A percentile compares a stretch with the other conserved stretches of the same genome.
phyloP scores from a whole-genome alignment of 2,329 filamentous ascomycete genomes.

The Onygena corvina region DNA sequence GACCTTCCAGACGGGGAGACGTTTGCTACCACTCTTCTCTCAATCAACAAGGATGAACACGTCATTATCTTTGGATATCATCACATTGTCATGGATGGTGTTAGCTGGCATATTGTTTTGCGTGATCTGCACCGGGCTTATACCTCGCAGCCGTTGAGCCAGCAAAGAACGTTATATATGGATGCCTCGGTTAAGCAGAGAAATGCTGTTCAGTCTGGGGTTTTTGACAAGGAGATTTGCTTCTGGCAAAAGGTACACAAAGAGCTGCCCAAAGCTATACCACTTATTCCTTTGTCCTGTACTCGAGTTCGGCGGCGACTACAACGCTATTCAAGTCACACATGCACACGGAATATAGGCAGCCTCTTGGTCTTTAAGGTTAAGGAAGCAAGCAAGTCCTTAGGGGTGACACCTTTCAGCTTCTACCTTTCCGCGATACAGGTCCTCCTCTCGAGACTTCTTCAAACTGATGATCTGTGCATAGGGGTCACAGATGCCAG shows the following conservation, averaged over 20 bases:
- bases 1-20: too few species aligned
- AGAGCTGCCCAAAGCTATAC: neutral
- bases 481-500: constrained; percentile 42
- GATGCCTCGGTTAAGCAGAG: too few species aligned
- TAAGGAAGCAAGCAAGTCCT: neutral
- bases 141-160: too few species aligned
- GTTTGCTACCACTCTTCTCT: too few species aligned
- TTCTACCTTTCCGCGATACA: constrained; percentile 36
- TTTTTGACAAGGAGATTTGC: too few species aligned
- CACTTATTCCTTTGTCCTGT: neutral
- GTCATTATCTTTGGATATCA: constrained; percentile 37
- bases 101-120: constrained; percentile 35
- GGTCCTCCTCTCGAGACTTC: constrained; percentile 27
- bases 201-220: too few species aligned
- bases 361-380: neutral
- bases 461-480: constrained; percentile 29
- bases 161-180: too few species aligned
- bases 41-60: constrained; percentile 17
- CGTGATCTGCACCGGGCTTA: constrained; percentile 29
- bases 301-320: neutral
- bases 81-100: constrained; percentile 42
- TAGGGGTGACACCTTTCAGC: constrained; percentile 34
- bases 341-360: neutral
- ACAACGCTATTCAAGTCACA: neutral
- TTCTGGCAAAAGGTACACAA: neutral